These are phyloP conservation scores for Phellinidium pouzarii DNA, from an alignment of 1,284 basidiomycete species.

Conservation along the genomic window DNA sequence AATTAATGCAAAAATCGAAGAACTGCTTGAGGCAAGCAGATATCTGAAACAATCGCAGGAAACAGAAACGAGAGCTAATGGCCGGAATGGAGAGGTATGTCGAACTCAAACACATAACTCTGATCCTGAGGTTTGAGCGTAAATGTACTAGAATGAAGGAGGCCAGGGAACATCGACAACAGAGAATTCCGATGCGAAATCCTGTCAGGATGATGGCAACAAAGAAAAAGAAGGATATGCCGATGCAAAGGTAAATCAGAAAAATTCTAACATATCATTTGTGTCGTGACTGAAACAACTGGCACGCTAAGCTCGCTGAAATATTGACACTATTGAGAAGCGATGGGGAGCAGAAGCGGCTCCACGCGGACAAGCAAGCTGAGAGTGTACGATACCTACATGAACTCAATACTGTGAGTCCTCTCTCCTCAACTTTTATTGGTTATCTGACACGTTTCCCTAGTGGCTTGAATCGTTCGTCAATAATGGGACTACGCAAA, in stretches of 20 bases:
- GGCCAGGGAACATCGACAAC: too few relatives aligned
- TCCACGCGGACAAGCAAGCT: slow-evolving; percentile 53
- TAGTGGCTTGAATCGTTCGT: slow-evolving; percentile 84
- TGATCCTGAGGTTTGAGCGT: too few relatives aligned
- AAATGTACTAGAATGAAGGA: too few relatives aligned
- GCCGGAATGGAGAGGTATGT: too few relatives aligned
- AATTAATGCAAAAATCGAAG: slow-evolving; percentile 25
- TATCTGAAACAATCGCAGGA: background rate
- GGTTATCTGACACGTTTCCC: background rate
- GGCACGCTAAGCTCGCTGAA: slow-evolving; percentile 32
- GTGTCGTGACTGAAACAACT: background rate
- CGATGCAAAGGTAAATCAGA: slow-evolving; percentile 7
- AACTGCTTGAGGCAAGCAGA: slow-evolving; percentile 17
- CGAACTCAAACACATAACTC: too few relatives aligned
- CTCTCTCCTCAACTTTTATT: background rate
- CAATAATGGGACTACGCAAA: slow-evolving; percentile 62
- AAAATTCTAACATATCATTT: background rate
- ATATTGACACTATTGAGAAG: slow-evolving; percentile 40
- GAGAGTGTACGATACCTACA: slow-evolving; percentile 70
- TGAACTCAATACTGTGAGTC: slow-evolving; percentile 58
- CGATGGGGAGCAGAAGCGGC: slow-evolving; percentile 39
- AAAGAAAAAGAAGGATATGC: background rate
- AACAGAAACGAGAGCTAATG: too few relatives aligned
- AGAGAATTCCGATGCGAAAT: too few relatives aligned
- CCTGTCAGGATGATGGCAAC: too few relatives aligned